Conservation (phyloP, 805 yeast species). For the Spathaspora sp. region DNA sequence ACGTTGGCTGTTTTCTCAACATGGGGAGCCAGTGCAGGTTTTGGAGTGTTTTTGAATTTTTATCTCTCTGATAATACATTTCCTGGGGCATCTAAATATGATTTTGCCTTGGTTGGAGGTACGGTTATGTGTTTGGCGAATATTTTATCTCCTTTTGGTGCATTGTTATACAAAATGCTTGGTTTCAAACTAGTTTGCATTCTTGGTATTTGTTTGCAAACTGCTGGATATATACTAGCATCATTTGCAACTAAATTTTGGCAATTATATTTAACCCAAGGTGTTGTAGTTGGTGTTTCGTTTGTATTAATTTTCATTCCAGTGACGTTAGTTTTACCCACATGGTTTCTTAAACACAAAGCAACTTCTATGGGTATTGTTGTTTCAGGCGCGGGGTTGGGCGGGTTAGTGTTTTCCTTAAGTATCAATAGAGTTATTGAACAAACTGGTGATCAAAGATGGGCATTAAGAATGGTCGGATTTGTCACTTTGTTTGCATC, state of each 20-base stretch:
- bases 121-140: conserved; percentile 52
- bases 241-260: conserved; percentile 47
- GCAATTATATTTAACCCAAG: conserved; percentile 53
- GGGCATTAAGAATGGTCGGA: conserved; percentile 43
- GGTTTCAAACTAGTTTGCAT: conserved; percentile 48
- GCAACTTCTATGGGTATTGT: conserved; percentile 48
- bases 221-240: conserved; percentile 46
- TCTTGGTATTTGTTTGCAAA: conserved; percentile 42
- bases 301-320: conserved; percentile 42
- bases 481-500: conserved; percentile 28
- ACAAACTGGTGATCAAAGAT: conserved; percentile 37
- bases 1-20: conserved; percentile 45
- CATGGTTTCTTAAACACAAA: conserved; percentile 45
- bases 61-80: conserved; percentile 37
- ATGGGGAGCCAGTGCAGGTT: conserved; percentile 58
- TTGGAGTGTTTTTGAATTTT: conserved; percentile 54
- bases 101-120: conserved; percentile 52
- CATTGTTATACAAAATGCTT: conserved; percentile 43
- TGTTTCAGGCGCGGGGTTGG: conserved; percentile 48
- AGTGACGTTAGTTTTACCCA: conserved; percentile 41
- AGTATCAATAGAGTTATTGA: conserved; percentile 36
- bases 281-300: conserved; percentile 48
- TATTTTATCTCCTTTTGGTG: conserved; percentile 49
- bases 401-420: conserved; percentile 49
- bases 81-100: conserved; percentile 41